A percentile compares a stretch with the other conserved stretches of the same genome.
Evolutionary conservation across 805 yeast genomes (phyloP).

Genomic region (Myxozyma sirexii): DNA sequence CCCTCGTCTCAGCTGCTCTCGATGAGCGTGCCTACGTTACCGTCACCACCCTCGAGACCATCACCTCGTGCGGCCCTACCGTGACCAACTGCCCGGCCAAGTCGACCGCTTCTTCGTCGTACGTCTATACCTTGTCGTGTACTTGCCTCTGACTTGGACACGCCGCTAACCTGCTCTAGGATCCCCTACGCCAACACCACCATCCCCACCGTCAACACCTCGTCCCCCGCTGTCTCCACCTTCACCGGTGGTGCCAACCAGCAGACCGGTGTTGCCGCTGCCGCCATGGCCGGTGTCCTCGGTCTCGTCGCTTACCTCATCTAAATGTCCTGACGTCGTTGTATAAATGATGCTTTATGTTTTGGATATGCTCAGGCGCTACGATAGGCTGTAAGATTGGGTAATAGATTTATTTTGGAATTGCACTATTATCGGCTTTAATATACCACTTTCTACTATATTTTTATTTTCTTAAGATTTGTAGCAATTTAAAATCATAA

Average conservation of each 20-base stretch:
- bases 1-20: slow-evolving; percentile 28
- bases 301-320: slow-evolving; percentile 37
- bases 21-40: slow-evolving; percentile 35
- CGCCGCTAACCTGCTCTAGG: not conserved
- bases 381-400: not conserved
- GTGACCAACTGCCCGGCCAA: slow-evolving; percentile 54
- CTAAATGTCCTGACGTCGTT: slow-evolving; percentile 12
- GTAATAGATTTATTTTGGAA: not conserved
- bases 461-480: not conserved
- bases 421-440: slow-evolving; percentile 3
- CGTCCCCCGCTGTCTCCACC: slow-evolving; percentile 33
- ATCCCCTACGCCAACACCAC: slow-evolving; percentile 25
- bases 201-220: slow-evolving; percentile 32
- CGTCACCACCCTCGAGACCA: slow-evolving; percentile 50
- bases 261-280: slow-evolving; percentile 27
- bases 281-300: slow-evolving; percentile 36
- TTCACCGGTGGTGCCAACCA: slow-evolving; percentile 35
- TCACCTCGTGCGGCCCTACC: slow-evolving; percentile 50
- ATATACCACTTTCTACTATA: slow-evolving; percentile 1
- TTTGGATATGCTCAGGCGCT: slow-evolving; percentile 4
- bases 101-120: slow-evolving; percentile 16
- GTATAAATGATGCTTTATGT: not conserved
- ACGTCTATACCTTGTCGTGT: slow-evolving; percentile 1
- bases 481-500: no score
- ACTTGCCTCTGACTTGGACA: not conserved